Percentiles rank a stretch among this genome's conserved stretches.
Conservation (phyloP, 208 protist genomes). For the Wallacemonas sp. region DNA sequence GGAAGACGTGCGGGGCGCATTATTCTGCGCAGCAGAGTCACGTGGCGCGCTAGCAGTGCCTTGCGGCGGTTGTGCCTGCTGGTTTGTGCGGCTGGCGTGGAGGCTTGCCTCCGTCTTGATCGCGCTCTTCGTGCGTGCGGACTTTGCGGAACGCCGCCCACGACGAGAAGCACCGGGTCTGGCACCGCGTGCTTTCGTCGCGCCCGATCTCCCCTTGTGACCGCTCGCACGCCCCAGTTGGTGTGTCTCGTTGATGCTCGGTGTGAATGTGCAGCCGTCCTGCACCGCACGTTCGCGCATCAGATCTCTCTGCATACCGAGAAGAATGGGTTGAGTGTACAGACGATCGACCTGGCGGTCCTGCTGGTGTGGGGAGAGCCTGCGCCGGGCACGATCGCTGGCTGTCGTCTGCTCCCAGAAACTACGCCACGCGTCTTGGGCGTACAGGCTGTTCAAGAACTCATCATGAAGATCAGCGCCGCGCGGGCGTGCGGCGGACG, state of each 20-base stretch:
- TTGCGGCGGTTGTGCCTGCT: too few relatives aligned
- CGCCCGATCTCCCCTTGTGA: too few relatives aligned
- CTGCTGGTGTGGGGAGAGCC: conserved; percentile 16
- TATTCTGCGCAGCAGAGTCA: too few relatives aligned
- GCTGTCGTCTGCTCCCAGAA: conserved; percentile 14
- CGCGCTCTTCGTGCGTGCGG: too few relatives aligned
- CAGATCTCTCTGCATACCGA: conserved; percentile 14
- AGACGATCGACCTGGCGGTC: conserved; percentile 28
- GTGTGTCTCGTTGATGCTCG: conserved; percentile 23
- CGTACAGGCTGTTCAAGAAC: conserved; percentile 20
- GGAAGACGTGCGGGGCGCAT: neutral
- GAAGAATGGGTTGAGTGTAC: conserved; percentile 28
- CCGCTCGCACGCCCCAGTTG: too few relatives aligned
- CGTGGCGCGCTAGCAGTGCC: too few relatives aligned
- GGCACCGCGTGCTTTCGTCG: neutral
- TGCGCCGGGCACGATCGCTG: conserved; percentile 5
- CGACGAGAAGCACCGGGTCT: neutral
- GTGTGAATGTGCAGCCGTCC: conserved; percentile 33
- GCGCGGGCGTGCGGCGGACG: too few relatives aligned
- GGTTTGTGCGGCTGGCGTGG: too few relatives aligned
- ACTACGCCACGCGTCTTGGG: conserved; percentile 18
- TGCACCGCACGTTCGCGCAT: neutral
- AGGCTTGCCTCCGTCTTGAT: too few relatives aligned
- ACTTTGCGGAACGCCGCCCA: neutral
- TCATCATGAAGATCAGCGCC: conserved; percentile 22